Evolutionary conservation across 176 grass and related monocot genomes (phyloP).

Genomic region (Paspalum notatum): DNA sequence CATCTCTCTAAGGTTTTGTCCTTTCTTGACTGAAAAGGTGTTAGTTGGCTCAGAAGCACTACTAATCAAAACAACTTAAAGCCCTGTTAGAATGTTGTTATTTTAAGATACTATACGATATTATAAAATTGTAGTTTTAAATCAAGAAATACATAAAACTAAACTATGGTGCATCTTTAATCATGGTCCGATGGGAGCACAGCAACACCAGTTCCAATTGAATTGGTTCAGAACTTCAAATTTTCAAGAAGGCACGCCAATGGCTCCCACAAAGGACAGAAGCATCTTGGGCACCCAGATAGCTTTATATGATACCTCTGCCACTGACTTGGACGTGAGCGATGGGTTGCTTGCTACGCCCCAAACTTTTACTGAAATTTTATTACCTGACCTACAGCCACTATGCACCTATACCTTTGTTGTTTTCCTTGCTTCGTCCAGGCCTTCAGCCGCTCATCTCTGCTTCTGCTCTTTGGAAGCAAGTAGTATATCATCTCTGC

Average conservation of each 20-base stretch:
- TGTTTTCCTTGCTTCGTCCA: constrained; percentile 41
- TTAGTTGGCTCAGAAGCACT: no score
- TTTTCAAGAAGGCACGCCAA: not conserved
- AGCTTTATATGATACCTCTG: constrained; percentile 33
- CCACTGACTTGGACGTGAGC: constrained; percentile 44
- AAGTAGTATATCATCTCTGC: constrained; percentile 5
- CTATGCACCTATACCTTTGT: constrained; percentile 33
- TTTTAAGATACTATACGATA: no score
- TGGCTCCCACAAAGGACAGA: not conserved
- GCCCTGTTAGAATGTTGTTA: no score
- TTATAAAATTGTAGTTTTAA: no score
- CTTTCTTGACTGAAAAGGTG: no score
- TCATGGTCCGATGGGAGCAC: no score
- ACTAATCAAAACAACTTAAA: no score
- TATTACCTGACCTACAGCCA: constrained; percentile 12
- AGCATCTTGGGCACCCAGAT: constrained; percentile 37
- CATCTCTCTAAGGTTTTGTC: no score
- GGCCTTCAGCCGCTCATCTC: not conserved
- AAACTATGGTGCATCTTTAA: no score
- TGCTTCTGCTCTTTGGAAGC: constrained; percentile 3
- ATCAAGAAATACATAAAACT: no score
- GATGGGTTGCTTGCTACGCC: constrained; percentile 11
- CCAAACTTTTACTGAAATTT: constrained; percentile 33
- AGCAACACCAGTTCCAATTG: no score
- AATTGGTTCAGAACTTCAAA: constrained; percentile 5